Percentiles rank a stretch among this genome's conserved stretches.
phyloP scores from a whole-genome alignment of 2,329 filamentous ascomycete species.

The Penicillium sp. region DNA sequence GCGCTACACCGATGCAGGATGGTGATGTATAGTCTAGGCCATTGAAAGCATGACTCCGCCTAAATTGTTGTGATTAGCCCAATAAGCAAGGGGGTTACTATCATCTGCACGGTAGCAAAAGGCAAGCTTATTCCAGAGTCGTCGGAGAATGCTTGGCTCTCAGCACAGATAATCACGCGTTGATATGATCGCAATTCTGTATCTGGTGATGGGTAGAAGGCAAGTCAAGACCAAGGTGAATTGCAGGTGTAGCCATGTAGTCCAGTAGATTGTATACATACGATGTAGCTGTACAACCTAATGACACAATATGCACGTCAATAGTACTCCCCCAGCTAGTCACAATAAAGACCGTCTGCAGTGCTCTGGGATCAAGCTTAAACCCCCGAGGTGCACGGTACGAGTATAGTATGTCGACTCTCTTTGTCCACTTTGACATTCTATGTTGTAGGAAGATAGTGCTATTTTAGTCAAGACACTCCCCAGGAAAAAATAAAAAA shows the following conservation, averaged over 20 bases:
- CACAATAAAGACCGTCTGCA: not conserved
- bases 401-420: not conserved
- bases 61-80: not conserved
- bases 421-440: not conserved
- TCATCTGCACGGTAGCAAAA: not conserved
- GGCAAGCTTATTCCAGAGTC: not conserved
- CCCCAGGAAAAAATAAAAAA: not conserved
- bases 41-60: not conserved
- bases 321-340: not conserved
- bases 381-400: not conserved
- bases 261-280: not conserved
- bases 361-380: slow-evolving; percentile 8
- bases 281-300: not conserved
- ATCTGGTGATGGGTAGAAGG: not conserved
- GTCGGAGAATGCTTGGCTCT: not conserved
- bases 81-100: not conserved
- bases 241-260: not conserved
- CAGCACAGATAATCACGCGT: not conserved
- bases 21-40: not conserved
- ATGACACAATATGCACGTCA: slow-evolving; percentile 2
- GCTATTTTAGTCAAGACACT: not conserved
- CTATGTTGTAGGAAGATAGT: not conserved
- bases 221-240: not conserved
- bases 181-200: not conserved
- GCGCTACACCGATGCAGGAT: slow-evolving; percentile 2